These are phyloP conservation scores for Agrocybe praecox DNA, from an alignment of 768 basidiomycete genomes.

Conservation along the genomic window DNA sequence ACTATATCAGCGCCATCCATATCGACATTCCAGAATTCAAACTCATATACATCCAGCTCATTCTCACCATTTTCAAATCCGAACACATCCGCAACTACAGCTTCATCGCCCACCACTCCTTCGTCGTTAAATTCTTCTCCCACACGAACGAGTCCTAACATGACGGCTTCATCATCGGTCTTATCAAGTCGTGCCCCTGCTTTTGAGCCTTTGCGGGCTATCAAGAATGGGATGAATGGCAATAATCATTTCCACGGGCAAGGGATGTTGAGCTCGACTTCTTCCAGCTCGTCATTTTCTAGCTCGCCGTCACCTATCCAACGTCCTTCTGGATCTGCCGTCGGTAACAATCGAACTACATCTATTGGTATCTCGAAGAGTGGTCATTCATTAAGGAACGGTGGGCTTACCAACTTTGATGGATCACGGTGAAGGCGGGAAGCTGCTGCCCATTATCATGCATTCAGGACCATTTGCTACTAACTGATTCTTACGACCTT, in stretches of 20 bases:
- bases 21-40: background rate
- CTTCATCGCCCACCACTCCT: slow-evolving; percentile 9
- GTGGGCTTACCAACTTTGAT: background rate
- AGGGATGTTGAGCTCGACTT: background rate
- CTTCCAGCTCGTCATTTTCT: background rate
- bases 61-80: slow-evolving; percentile 4
- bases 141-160: slow-evolving; percentile 15
- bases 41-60: background rate
- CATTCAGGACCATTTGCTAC: background rate
- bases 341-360: background rate
- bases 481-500: background rate
- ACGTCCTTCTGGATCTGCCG: background rate
- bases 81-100: slow-evolving; percentile 14
- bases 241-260: slow-evolving; percentile 1
- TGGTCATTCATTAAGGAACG: background rate
- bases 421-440: background rate
- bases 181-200: slow-evolving; percentile 57
- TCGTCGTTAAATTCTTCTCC: slow-evolving; percentile 15
- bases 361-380: background rate
- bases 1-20: slow-evolving; percentile 18
- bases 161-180: slow-evolving; percentile 29
- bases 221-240: slow-evolving; percentile 6
- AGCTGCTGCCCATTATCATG: too few species aligned
- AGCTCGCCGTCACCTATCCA: background rate
- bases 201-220: slow-evolving; percentile 47